A percentile compares a stretch with the other conserved stretches of the same genome.
phyloP scores from a whole-genome alignment of 2,329 filamentous ascomycete species.

The Calonectria multiphialidica region DNA sequence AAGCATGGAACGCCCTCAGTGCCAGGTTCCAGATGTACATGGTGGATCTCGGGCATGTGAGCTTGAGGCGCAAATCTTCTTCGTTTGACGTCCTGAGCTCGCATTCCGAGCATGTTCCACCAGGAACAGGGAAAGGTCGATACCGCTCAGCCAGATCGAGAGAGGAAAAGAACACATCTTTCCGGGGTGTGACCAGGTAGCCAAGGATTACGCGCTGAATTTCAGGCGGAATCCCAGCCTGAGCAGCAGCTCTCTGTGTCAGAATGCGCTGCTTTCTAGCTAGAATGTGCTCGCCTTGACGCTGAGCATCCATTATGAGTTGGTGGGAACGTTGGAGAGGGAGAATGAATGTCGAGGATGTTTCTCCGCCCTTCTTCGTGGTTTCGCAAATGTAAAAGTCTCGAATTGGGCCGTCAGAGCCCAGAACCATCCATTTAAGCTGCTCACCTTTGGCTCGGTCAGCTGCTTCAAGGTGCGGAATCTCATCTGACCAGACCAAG shows the following conservation, averaged over 20 bases:
- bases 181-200: neutral
- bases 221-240: neutral
- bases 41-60: neutral
- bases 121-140: neutral
- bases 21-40: neutral
- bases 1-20: constrained; percentile 4
- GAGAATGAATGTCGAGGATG: neutral
- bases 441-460: neutral
- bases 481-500: neutral
- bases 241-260: neutral
- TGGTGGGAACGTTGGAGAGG: neutral
- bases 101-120: neutral
- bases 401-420: constrained; percentile 2
- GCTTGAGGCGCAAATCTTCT: neutral
- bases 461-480: neutral
- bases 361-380: neutral
- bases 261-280: neutral
- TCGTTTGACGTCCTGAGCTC: neutral
- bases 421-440: neutral
- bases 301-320: constrained; percentile 7
- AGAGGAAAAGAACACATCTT: neutral
- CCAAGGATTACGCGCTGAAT: neutral
- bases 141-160: neutral
- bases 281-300: neutral
- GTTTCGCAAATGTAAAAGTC: neutral